A percentile compares a stretch with the other conserved stretches of the same genome.
These are phyloP conservation scores for Batrachochytrium dendrobatidis DNA, from an alignment of 371 early-diverging fungal genomes.

Conservation along the genomic window DNA sequence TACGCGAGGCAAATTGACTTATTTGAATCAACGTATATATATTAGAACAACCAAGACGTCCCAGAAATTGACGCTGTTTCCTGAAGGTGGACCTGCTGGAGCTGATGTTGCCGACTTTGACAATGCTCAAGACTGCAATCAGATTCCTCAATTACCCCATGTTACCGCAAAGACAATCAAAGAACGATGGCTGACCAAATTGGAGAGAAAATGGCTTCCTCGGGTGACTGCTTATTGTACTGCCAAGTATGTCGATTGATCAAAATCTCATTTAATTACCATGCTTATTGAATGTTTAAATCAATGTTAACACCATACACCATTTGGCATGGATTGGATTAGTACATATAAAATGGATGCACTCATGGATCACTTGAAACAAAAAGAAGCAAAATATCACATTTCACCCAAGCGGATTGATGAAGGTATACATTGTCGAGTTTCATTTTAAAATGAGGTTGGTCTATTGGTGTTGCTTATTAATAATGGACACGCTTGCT, in stretches of 20 bases:
- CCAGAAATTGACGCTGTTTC: slow-evolving; percentile 86
- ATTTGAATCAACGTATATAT: too few relatives aligned
- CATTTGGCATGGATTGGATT: too few relatives aligned
- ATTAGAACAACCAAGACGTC: slow-evolving; percentile 80
- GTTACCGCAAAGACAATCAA: slow-evolving; percentile 46
- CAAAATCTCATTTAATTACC: background rate
- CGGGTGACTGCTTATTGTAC: slow-evolving; percentile 81
- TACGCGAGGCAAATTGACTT: too few relatives aligned
- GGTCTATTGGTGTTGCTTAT: slow-evolving; percentile 1
- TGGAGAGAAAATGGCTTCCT: slow-evolving; percentile 57
- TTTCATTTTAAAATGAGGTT: background rate
- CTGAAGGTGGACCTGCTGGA: slow-evolving; percentile 59
- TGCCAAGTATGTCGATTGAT: slow-evolving; percentile 43
- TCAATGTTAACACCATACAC: background rate
- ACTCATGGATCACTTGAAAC: slow-evolving; percentile 47
- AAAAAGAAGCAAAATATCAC: slow-evolving; percentile 32
- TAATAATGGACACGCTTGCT: background rate
- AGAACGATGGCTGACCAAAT: slow-evolving; percentile 49
- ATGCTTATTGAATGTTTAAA: too few relatives aligned
- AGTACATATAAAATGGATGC: slow-evolving; percentile 53
- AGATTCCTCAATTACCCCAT: slow-evolving; percentile 29
- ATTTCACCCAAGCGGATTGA: slow-evolving; percentile 50
- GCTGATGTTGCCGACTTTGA: background rate
- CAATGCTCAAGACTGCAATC: slow-evolving; percentile 18
- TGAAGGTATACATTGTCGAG: slow-evolving; percentile 39